phyloP scores from a whole-genome alignment of 1,139 yeast genomes.

The Taphrina deformans region DNA sequence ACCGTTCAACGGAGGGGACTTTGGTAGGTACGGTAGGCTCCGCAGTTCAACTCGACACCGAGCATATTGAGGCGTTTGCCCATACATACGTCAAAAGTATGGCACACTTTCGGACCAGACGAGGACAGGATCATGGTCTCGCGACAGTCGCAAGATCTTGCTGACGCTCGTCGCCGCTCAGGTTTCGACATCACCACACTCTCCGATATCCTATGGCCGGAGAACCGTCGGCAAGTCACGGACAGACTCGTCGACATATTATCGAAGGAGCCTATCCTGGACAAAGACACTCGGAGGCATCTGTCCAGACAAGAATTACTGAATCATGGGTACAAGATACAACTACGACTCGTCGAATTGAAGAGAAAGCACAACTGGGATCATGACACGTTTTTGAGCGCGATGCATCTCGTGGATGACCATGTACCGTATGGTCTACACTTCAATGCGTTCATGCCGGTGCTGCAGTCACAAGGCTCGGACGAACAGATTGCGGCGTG shows the following conservation, averaged over 20 bases:
- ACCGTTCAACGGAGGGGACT: too few species aligned
- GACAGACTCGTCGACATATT: constrained; percentile 15
- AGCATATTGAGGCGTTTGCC: too few species aligned
- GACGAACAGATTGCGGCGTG: constrained; percentile 25
- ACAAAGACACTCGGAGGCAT: constrained; percentile 21
- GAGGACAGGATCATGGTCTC: not conserved
- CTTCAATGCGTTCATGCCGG: constrained; percentile 20
- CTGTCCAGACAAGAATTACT: constrained; percentile 20
- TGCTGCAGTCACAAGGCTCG: constrained; percentile 23
- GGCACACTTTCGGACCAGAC: too few species aligned
- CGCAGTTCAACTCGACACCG: too few species aligned
- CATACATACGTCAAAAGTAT: too few species aligned
- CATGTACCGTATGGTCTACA: constrained; percentile 28
- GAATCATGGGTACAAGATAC: constrained; percentile 29
- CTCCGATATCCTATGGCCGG: constrained; percentile 17
- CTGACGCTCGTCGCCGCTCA: not conserved
- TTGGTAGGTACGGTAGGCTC: too few species aligned
- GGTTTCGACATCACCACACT: constrained; percentile 8
- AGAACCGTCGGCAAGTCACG: not conserved
- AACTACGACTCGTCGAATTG: constrained; percentile 15
- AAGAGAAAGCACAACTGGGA: constrained; percentile 14
- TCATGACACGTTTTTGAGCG: constrained; percentile 9
- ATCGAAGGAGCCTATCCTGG: constrained; percentile 16
- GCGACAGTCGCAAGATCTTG: constrained; percentile 2
- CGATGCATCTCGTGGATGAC: constrained; percentile 19